These are phyloP conservation scores for Stereocaulon alpinum DNA, from an alignment of 495 filamentous ascomycete genomes.

Conservation along the genomic window DNA sequence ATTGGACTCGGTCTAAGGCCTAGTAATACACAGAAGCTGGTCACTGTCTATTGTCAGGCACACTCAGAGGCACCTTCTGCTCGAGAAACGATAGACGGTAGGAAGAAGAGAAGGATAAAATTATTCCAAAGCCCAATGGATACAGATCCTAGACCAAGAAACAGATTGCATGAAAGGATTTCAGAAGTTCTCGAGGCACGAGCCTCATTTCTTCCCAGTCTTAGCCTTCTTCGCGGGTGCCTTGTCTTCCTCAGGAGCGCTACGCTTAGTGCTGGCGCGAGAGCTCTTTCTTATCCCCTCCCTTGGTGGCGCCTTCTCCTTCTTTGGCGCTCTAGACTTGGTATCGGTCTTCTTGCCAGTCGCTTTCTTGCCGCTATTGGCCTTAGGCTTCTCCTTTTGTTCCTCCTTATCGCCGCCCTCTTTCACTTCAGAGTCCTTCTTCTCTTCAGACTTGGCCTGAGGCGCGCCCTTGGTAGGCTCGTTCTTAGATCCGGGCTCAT, in stretches of 20 bases:
- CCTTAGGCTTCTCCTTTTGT: conserved; percentile 24
- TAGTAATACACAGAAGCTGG: neutral
- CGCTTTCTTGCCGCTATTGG: conserved; percentile 26
- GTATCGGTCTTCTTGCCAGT: conserved; percentile 23
- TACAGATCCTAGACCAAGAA: neutral
- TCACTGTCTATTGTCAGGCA: neutral
- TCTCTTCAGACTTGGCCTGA: conserved; percentile 28
- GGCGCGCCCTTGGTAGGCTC: conserved; percentile 40
- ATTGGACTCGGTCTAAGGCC: neutral
- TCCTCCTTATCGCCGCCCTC: conserved; percentile 14
- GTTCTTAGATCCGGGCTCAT: conserved; percentile 42
- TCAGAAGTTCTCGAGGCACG: neutral
- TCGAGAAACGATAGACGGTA: neutral
- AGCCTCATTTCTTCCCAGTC: conserved; percentile 18
- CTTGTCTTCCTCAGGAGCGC: conserved; percentile 19
- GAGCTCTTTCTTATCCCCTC: conserved; percentile 24
- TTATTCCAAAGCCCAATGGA: neutral
- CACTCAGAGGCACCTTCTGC: neutral
- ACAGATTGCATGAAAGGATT: neutral
- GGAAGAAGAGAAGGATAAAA: neutral
- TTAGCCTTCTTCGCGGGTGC: conserved; percentile 41
- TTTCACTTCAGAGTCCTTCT: conserved; percentile 23
- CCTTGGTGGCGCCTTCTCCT: conserved; percentile 21
- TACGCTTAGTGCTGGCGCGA: conserved; percentile 24
- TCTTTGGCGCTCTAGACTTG: conserved; percentile 23